Conservation (phyloP, 371 early-diverging fungal genomes). For the Phascolomyces articulosus region DNA sequence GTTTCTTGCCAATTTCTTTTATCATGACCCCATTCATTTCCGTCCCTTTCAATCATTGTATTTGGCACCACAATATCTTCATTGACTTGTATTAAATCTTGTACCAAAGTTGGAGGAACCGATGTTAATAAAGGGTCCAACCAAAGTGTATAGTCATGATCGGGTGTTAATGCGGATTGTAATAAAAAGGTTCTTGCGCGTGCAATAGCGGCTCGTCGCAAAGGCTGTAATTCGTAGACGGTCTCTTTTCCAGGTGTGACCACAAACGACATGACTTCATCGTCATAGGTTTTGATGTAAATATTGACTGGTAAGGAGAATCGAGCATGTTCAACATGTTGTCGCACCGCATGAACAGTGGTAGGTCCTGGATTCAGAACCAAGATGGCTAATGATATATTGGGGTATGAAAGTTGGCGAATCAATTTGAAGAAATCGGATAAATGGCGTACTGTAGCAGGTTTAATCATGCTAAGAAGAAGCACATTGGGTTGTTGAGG, state of each 20-base stretch:
- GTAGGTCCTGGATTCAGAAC: conserved; percentile 22
- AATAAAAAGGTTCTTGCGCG: conserved; percentile 56
- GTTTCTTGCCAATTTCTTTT: conserved; percentile 62
- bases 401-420: conserved; percentile 9
- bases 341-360: conserved; percentile 17
- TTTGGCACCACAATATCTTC: conserved; percentile 63
- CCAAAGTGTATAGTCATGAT: conserved; percentile 60
- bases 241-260: conserved; percentile 26
- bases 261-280: conserved; percentile 9
- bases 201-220: conserved; percentile 51
- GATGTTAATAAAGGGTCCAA: conserved; percentile 54
- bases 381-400: conserved; percentile 16
- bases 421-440: conserved; percentile 13
- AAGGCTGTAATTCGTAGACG: conserved; percentile 43
- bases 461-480: conserved; percentile 15
- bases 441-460: conserved; percentile 7
- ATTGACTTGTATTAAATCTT: conserved; percentile 47
- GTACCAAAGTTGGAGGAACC: conserved; percentile 45
- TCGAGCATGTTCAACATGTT: conserved; percentile 12
- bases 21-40: conserved; percentile 38
- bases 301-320: conserved; percentile 22
- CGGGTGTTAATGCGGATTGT: conserved; percentile 46
- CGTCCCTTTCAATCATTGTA: conserved; percentile 30
- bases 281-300: conserved; percentile 35
- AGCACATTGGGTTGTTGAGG: conserved; percentile 7